Evolutionary conservation across 306 rosid species (phyloP).

Genomic region (Cucurbita pepo): DNA sequence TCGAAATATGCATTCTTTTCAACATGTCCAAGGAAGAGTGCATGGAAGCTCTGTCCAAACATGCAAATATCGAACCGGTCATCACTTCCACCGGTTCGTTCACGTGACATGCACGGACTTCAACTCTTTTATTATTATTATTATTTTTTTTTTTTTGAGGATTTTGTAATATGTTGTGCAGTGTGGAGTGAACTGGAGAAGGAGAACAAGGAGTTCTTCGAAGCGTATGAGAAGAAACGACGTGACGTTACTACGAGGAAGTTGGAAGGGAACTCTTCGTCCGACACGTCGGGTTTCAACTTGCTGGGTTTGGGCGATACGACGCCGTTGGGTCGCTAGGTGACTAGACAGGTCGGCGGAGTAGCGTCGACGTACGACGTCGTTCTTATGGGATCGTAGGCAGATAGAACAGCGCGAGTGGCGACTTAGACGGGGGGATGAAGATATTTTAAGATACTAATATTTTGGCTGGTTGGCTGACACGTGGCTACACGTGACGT

Average conservation of each 20-base stretch:
- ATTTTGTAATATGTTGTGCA: conserved; percentile 7
- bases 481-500: conserved; percentile 5
- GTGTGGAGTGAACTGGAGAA: conserved; percentile 94
- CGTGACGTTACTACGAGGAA: not conserved
- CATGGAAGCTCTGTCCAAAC: conserved; percentile 89
- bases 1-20: conserved; percentile 82
- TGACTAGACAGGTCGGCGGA: not conserved
- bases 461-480: not conserved
- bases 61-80: conserved; percentile 70
- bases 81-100: conserved; percentile 77
- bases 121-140: too few relatives aligned
- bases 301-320: not conserved
- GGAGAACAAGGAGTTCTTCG: conserved; percentile 87
- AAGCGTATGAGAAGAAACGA: conserved; percentile 29
- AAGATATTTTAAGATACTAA: not conserved
- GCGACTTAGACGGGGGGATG: not conserved
- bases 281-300: not conserved
- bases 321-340: not conserved
- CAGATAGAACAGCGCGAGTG: not conserved
- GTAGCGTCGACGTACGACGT: not conserved
- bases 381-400: not conserved
- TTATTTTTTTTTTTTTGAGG: not conserved
- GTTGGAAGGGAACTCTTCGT: conserved; percentile 16
- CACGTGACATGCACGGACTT: not conserved
- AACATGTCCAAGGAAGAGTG: conserved; percentile 88